Percentiles rank a stretch among this genome's conserved stretches.
phyloP scores from a whole-genome alignment of 2,329 filamentous ascomycete species.

The Aureobasidium leucospermi region DNA sequence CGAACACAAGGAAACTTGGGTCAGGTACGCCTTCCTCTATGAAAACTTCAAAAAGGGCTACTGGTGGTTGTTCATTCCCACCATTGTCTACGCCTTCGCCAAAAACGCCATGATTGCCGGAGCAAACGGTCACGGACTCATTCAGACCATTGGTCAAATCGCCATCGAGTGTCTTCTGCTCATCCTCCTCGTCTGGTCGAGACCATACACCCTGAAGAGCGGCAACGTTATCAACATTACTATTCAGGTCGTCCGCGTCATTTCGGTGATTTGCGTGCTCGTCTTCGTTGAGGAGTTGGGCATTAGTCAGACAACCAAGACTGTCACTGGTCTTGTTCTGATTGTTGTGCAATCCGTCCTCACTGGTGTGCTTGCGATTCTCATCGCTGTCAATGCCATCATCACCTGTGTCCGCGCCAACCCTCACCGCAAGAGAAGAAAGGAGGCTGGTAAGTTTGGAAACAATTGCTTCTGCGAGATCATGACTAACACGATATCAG shows the following conservation, averaged over 20 bases:
- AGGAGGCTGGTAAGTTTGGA: conserved; percentile 68
- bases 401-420: conserved; percentile 78
- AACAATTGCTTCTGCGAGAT: neutral
- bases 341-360: conserved; percentile 85
- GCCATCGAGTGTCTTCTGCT: conserved; percentile 77
- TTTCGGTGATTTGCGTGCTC: conserved; percentile 83
- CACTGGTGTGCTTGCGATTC: conserved; percentile 73
- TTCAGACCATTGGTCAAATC: conserved; percentile 72
- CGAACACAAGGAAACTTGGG: conserved; percentile 83
- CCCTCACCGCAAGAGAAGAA: conserved; percentile 79
- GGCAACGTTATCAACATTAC: conserved; percentile 88
- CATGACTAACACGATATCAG: conserved; percentile 43
- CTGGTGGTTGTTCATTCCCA: conserved; percentile 94
- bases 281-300: conserved; percentile 91
- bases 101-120: conserved; percentile 82
- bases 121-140: conserved; percentile 75
- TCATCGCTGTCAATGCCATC: conserved; percentile 84
- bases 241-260: conserved; percentile 80
- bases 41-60: conserved; percentile 89
- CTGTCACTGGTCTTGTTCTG: conserved; percentile 83
- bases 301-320: conserved; percentile 85
- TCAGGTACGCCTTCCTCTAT: conserved; percentile 96
- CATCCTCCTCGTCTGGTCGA: conserved; percentile 69
- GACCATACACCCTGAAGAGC: conserved; percentile 80
- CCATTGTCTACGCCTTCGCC: conserved; percentile 82